Evolutionary conservation across 352 stramenopile genomes (phyloP).

Genomic region (Pythium sp.): DNA sequence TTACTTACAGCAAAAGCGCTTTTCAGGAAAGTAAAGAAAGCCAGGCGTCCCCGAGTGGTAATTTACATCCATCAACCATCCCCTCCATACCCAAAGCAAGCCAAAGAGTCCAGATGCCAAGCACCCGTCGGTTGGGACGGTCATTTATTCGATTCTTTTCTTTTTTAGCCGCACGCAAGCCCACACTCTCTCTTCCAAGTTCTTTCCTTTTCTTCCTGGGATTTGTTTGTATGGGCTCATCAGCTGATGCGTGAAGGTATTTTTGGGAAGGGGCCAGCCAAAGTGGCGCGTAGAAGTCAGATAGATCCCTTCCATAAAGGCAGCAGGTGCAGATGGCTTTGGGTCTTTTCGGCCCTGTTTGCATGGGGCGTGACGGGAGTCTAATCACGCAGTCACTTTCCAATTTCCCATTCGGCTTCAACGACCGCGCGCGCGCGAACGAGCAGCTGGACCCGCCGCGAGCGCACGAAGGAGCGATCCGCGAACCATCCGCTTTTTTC

Average conservation of each 20-base stretch:
- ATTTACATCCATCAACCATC: neutral
- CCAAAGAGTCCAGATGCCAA: neutral
- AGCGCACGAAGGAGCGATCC: slow-evolving; percentile 16
- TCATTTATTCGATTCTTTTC: neutral
- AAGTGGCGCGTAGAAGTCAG: neutral
- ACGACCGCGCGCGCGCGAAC: neutral
- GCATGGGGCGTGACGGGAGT: neutral
- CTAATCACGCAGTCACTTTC: slow-evolving; percentile 3
- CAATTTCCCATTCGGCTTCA: slow-evolving; percentile 8
- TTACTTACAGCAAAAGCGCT: neutral
- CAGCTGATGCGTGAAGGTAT: neutral
- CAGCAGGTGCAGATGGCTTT: neutral
- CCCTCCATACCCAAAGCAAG: neutral
- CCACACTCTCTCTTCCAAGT: neutral
- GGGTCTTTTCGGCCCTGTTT: neutral
- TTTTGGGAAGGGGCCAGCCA: neutral
- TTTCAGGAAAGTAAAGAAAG: neutral
- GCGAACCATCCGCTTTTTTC: slow-evolving; percentile 17
- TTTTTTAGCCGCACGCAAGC: neutral
- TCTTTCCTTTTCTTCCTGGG: neutral
- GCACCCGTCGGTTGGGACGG: neutral
- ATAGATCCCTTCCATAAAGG: slow-evolving; percentile 1
- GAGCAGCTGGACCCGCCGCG: slow-evolving; percentile 7
- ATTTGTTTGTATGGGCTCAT: neutral
- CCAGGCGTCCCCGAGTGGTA: neutral